These are phyloP conservation scores for Porphyrellus cyaneotinctus DNA, from an alignment of 768 basidiomycete genomes.

Conservation along the genomic window DNA sequence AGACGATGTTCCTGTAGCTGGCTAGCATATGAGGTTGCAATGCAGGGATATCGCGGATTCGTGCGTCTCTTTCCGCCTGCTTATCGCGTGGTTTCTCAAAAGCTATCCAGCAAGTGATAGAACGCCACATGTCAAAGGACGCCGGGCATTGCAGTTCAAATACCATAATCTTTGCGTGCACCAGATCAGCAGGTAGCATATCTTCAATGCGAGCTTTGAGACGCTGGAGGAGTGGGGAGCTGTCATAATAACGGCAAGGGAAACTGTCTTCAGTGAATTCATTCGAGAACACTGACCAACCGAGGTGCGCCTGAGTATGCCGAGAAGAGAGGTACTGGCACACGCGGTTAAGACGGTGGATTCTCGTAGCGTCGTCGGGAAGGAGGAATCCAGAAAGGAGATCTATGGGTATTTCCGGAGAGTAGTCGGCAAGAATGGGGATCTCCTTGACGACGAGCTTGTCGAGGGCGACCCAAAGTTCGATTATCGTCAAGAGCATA, in stretches of 20 bases:
- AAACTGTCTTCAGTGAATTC: not conserved
- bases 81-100: too few relatives aligned
- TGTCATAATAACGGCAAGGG: not conserved
- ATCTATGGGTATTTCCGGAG: not conserved
- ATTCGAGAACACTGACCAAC: not conserved
- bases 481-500: not conserved
- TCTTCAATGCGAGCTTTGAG: not conserved
- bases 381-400: not conserved
- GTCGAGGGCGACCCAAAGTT: not conserved
- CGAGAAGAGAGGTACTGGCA: too few relatives aligned
- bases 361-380: not conserved
- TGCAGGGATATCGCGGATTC: too few relatives aligned
- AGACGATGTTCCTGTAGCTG: too few relatives aligned
- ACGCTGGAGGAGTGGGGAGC: not conserved
- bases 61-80: too few relatives aligned
- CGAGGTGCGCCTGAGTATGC: not conserved
- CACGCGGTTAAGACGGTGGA: not conserved
- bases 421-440: not conserved
- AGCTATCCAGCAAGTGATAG: not conserved
- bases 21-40: too few relatives aligned
- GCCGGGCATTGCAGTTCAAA: not conserved
- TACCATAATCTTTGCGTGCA: not conserved
- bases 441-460: not conserved
- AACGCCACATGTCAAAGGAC: not conserved
- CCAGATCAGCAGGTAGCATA: not conserved